phyloP scores from a whole-genome alignment of 2,329 filamentous ascomycete genomes.

The Massarina eburnea region DNA sequence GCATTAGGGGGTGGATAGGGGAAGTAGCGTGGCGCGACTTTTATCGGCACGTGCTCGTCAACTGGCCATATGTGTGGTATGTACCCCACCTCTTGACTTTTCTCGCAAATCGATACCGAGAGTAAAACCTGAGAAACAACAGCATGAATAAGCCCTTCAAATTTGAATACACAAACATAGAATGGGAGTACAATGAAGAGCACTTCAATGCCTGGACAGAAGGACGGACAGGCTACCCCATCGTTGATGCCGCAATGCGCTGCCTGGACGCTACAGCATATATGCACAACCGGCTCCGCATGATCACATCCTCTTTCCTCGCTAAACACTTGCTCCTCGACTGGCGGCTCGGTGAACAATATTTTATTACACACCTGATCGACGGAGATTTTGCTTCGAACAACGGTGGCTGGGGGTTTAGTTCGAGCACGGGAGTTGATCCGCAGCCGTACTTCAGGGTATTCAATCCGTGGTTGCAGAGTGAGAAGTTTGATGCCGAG shows the following conservation, averaged over 20 bases:
- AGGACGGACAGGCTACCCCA: slow-evolving; percentile 49
- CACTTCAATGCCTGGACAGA: slow-evolving; percentile 68
- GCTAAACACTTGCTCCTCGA: slow-evolving; percentile 54
- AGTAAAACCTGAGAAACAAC: slow-evolving; percentile 11
- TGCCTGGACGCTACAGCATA: slow-evolving; percentile 52
- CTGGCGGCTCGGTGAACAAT: slow-evolving; percentile 54
- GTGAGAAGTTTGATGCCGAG: slow-evolving; percentile 78
- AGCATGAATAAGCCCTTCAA: slow-evolving; percentile 79
- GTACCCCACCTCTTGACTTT: slow-evolving; percentile 20
- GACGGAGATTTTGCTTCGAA: slow-evolving; percentile 54
- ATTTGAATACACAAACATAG: slow-evolving; percentile 77
- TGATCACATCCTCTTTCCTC: slow-evolving; percentile 55
- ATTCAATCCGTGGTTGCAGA: slow-evolving; percentile 83
- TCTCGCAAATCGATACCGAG: background rate
- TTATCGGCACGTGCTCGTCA: slow-evolving; percentile 66
- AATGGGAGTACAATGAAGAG: slow-evolving; percentile 64
- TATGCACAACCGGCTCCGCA: slow-evolving; percentile 57
- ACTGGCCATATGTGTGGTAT: slow-evolving; percentile 82
- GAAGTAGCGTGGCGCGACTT: slow-evolving; percentile 58
- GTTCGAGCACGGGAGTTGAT: slow-evolving; percentile 74
- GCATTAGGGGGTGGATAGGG: slow-evolving; percentile 50
- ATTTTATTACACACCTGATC: slow-evolving; percentile 53
- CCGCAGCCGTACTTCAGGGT: slow-evolving; percentile 89
- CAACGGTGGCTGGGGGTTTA: slow-evolving; percentile 69
- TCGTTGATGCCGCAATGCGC: slow-evolving; percentile 56